Percentiles rank a stretch among this genome's conserved stretches.
These are phyloP conservation scores for Stygiomarasmius scandens DNA, from an alignment of 1,284 basidiomycete genomes.

Conservation along the genomic window DNA sequence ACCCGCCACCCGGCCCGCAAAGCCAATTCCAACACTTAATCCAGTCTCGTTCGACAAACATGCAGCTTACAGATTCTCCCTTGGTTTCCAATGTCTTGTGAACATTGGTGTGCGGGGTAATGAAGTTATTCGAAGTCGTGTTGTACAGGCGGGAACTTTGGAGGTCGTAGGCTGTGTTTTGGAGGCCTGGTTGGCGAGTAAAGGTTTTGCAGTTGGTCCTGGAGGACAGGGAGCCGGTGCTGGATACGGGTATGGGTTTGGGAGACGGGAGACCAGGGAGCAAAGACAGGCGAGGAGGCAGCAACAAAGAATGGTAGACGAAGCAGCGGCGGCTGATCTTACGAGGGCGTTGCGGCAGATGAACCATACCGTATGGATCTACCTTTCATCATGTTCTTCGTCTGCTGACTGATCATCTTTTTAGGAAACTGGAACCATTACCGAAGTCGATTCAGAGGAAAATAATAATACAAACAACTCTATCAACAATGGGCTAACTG, in stretches of 20 bases:
- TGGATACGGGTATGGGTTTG: background rate
- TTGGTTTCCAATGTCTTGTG: conserved; percentile 96
- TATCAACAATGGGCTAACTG: conserved; percentile 57
- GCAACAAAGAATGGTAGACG: conserved; percentile 58
- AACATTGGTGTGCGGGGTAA: conserved; percentile 98
- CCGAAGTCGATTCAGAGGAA: conserved; percentile 48
- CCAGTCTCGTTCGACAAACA: conserved; percentile 79
- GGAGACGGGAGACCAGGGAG: conserved; percentile 66
- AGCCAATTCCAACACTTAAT: conserved; percentile 60
- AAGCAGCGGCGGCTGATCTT: conserved; percentile 57
- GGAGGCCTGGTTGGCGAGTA: conserved; percentile 88
- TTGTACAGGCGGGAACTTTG: conserved; percentile 95
- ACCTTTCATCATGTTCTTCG: background rate
- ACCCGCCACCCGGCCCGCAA: conserved; percentile 53
- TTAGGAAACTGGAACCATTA: conserved; percentile 25
- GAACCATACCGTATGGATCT: conserved; percentile 20
- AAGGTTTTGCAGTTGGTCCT: conserved; percentile 79
- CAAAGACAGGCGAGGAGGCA: conserved; percentile 63
- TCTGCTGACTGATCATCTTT: too few relatives aligned
- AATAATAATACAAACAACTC: conserved; percentile 64
- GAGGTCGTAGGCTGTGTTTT: conserved; percentile 95
- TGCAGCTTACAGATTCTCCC: conserved; percentile 83
- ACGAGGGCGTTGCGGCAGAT: conserved; percentile 59
- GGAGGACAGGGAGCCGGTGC: conserved; percentile 28
- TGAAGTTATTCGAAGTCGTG: conserved; percentile 87